Evolutionary conservation across 257 asterid genomes (phyloP).

Genomic region (Capsicum rhomboideum): DNA sequence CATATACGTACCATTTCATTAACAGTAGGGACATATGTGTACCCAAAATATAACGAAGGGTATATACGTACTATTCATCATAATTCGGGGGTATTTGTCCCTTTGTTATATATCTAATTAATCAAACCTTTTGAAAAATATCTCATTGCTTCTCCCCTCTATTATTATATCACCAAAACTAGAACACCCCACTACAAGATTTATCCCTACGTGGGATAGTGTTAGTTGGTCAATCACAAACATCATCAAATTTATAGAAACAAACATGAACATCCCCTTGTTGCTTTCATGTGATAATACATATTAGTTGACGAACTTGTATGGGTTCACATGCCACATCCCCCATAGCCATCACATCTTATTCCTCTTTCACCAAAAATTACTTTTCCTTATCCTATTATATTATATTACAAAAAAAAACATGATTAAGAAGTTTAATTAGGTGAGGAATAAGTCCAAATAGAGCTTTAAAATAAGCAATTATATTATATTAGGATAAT

Average conservation of each 20-base stretch:
- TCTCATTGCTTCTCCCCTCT: background rate
- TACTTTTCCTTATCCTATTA: background rate
- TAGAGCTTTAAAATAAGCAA: background rate
- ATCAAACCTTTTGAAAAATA: background rate
- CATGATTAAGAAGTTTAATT: background rate
- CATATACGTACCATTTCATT: too few species aligned
- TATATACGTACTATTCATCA: too few species aligned
- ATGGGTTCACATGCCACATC: background rate
- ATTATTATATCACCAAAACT: background rate
- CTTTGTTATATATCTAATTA: background rate
- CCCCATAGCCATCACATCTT: background rate
- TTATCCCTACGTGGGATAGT: background rate
- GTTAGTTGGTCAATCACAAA: background rate
- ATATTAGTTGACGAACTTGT: background rate
- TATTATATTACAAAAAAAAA: background rate
- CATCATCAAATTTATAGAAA: background rate
- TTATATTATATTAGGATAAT: background rate
- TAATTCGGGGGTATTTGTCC: too few species aligned
- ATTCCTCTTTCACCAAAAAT: background rate
- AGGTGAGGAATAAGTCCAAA: background rate
- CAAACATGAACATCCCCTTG: background rate
- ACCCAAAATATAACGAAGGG: too few species aligned
- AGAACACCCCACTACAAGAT: background rate
- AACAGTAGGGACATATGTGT: too few species aligned
- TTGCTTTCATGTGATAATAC: background rate